A percentile compares a stretch with the other conserved stretches of the same genome.
phyloP scores from a whole-genome alignment of 805 yeast species.

The Monosporozyma yasuniensis region DNA sequence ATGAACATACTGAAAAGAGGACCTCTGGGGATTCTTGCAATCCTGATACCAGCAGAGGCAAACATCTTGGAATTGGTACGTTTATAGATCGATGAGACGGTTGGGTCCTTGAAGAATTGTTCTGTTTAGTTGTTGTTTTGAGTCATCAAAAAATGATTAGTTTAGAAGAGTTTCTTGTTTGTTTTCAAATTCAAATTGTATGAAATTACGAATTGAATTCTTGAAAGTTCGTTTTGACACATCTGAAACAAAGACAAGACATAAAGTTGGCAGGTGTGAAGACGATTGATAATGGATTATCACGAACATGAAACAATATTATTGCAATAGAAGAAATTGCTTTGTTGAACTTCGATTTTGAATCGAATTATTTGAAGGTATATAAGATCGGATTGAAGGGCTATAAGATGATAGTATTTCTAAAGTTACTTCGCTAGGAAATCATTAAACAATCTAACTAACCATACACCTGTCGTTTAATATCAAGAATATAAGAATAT shows the following conservation, averaged over 20 bases:
- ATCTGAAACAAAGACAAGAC: neutral
- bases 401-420: no score
- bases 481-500: neutral
- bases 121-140: neutral
- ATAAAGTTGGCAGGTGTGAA: neutral
- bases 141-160: neutral
- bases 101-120: neutral
- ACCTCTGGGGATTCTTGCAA: constrained; percentile 5
- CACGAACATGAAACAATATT: neutral
- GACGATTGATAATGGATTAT: neutral
- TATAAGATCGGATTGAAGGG: neutral
- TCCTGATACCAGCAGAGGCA: constrained; percentile 11
- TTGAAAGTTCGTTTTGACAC: neutral
- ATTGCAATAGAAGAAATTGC: neutral
- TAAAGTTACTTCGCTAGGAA: no score
- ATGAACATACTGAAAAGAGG: constrained; percentile 19
- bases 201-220: neutral
- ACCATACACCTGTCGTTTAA: no score
- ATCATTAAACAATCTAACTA: no score
- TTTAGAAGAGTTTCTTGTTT: neutral
- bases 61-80: constrained; percentile 8
- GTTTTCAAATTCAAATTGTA: neutral
- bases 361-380: neutral
- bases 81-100: neutral
- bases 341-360: neutral